phyloP scores from a whole-genome alignment of 1,139 yeast species.

The Saccharomyces hybrid region DNA sequence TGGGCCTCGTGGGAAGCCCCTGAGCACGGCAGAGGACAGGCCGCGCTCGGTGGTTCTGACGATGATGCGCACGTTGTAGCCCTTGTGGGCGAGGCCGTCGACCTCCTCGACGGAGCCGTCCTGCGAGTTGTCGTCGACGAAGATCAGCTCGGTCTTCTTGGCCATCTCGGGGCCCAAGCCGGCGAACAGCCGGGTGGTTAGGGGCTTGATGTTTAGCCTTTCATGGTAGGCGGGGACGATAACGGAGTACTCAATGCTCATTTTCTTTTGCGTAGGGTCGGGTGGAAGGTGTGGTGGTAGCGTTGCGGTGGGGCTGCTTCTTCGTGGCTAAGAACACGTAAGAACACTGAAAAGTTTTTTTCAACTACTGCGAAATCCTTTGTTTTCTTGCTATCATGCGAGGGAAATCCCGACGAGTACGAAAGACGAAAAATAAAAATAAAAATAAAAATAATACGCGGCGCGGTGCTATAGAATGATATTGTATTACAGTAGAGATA shows the following conservation, averaged over 20 bases:
- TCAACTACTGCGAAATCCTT: not conserved
- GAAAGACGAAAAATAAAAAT: not conserved
- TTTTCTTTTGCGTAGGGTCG: slow-evolving; percentile 24
- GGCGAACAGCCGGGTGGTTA: slow-evolving; percentile 39
- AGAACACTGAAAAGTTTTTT: not conserved
- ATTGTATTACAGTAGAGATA: not conserved
- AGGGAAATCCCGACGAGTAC: not conserved
- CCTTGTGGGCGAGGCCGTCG: slow-evolving; percentile 36
- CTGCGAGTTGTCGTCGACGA: slow-evolving; percentile 42
- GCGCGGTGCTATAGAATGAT: not conserved
- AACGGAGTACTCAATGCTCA: slow-evolving; percentile 36
- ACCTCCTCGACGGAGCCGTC: slow-evolving; percentile 45
- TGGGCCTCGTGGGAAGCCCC: slow-evolving; percentile 39
- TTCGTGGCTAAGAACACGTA: not conserved
- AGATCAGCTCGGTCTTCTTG: slow-evolving; percentile 38
- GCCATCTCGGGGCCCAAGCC: slow-evolving; percentile 38
- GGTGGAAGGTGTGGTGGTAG: not conserved
- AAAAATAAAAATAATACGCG: not conserved
- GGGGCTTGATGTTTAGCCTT: slow-evolving; percentile 39
- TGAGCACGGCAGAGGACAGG: slow-evolving; percentile 39
- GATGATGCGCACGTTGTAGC: slow-evolving; percentile 40
- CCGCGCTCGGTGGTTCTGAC: slow-evolving; percentile 43
- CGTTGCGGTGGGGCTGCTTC: not conserved
- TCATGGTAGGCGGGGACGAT: slow-evolving; percentile 45
- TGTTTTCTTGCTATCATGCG: not conserved